Percentiles rank a stretch among this genome's conserved stretches.
These are phyloP conservation scores for Smallanthus sonchifolius DNA, from an alignment of 129 eudicot genomes.

Conservation along the genomic window DNA sequence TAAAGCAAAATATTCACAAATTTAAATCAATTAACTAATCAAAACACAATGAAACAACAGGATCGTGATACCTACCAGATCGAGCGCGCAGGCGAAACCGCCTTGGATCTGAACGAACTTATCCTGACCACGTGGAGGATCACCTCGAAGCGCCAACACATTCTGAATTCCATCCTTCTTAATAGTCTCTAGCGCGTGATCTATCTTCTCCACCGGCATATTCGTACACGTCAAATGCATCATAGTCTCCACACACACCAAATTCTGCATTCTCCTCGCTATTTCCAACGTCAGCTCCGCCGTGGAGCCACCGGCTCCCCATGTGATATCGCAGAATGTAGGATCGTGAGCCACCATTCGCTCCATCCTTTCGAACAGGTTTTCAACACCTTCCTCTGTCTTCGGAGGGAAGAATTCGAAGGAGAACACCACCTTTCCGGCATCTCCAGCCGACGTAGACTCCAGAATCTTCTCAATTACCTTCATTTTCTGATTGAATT, in stretches of 20 bases:
- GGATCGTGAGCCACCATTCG: slow-evolving; percentile 95
- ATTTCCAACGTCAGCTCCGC: slow-evolving; percentile 94
- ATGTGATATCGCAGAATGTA: slow-evolving; percentile 85
- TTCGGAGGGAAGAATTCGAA: slow-evolving; percentile 98
- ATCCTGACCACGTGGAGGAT: slow-evolving; percentile 99
- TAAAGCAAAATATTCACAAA: not conserved
- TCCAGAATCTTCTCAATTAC: slow-evolving; percentile 81
- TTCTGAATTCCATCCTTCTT: slow-evolving; percentile 85
- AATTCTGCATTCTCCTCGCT: slow-evolving; percentile 92
- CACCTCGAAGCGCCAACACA: slow-evolving; percentile 92
- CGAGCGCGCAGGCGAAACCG: slow-evolving; percentile 94
- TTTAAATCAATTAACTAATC: not conserved
- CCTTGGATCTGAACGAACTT: slow-evolving; percentile 92
- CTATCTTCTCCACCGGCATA: slow-evolving; percentile 96
- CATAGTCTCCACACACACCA: slow-evolving; percentile 96
- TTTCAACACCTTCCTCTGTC: slow-evolving; percentile 94
- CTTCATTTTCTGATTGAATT: slow-evolving; percentile 48
- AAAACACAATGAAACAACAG: not conserved
- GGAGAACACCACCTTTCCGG: slow-evolving; percentile 61
- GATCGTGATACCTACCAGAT: slow-evolving; percentile 47
- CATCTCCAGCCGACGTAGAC: slow-evolving; percentile 40
- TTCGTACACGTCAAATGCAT: slow-evolving; percentile 98
- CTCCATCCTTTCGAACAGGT: slow-evolving; percentile 93
- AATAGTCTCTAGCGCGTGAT: slow-evolving; percentile 72
- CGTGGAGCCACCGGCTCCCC: slow-evolving; percentile 99